Conservation (phyloP, 306 rosid genomes). For the Urtica urens region DNA sequence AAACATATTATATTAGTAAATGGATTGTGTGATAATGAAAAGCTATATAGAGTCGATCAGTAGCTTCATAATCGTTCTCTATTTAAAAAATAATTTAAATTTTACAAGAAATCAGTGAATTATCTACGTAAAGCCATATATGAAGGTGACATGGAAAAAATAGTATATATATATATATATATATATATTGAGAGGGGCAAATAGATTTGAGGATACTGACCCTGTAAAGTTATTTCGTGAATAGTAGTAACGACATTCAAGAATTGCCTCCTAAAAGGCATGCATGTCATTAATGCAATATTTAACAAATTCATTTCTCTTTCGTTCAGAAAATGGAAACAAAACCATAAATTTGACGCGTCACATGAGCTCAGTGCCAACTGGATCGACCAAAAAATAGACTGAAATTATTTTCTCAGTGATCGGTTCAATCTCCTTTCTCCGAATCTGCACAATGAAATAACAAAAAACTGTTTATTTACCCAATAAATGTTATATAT, state of each 20-base stretch:
- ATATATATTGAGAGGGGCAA: neutral
- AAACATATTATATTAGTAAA: neutral
- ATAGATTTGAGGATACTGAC: neutral
- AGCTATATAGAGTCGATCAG: too few species aligned
- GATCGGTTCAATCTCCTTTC: conserved; percentile 55
- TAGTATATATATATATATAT: neutral
- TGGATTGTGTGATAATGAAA: too few species aligned
- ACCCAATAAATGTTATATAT: too few species aligned
- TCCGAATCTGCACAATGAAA: conserved; percentile 57
- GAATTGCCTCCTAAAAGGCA: conserved; percentile 23
- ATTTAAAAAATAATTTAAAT: too few species aligned
- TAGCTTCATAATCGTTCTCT: too few species aligned
- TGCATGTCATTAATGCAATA: conserved; percentile 20
- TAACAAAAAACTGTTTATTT: too few species aligned
- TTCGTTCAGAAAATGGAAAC: conserved; percentile 7
- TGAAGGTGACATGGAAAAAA: conserved; percentile 4
- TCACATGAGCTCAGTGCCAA: conserved; percentile 90
- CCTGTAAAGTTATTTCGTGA: conserved; percentile 17
- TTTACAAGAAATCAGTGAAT: too few species aligned
- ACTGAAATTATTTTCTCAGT: conserved; percentile 49
- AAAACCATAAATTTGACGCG: conserved; percentile 30
- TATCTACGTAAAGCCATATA: too few species aligned
- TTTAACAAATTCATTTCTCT: conserved; percentile 1
- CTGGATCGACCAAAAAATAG: conserved; percentile 69
- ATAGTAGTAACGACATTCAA: conserved; percentile 16